Percentiles rank a stretch among this genome's conserved stretches.
Evolutionary conservation across 2,329 filamentous ascomycete species (phyloP).

Genomic region (Sarocladiaceae sp.): DNA sequence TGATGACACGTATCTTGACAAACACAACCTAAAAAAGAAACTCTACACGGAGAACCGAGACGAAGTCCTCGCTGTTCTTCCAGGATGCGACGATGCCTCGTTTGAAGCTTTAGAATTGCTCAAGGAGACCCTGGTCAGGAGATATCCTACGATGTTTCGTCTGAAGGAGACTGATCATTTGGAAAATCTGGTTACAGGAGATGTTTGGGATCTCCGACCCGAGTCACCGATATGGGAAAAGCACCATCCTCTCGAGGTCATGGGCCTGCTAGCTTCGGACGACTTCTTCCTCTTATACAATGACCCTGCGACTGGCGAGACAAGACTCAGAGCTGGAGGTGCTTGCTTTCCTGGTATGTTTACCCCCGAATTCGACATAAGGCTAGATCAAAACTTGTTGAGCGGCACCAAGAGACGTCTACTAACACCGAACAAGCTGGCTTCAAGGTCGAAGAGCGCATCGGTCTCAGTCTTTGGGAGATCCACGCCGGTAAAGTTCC

Average conservation of each 20-base stretch:
- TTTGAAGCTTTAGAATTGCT: neutral
- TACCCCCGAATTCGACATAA: neutral
- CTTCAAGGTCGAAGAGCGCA: conserved; percentile 2
- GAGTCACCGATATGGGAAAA: neutral
- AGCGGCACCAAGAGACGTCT: neutral
- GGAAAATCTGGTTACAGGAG: neutral
- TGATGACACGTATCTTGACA: neutral
- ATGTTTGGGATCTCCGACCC: neutral
- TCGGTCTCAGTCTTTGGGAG: conserved; percentile 7
- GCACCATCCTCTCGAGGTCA: conserved; percentile 1
- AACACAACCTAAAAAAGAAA: neutral
- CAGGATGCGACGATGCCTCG: neutral
- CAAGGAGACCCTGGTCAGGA: neutral
- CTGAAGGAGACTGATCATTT: neutral
- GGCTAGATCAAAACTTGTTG: too few relatives aligned
- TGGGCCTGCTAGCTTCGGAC: neutral
- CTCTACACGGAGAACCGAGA: neutral
- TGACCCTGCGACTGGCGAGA: neutral
- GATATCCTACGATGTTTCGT: neutral
- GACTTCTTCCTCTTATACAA: neutral
- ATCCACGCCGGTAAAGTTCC: conserved; percentile 10
- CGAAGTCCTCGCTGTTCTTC: neutral
- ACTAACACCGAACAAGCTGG: neutral
- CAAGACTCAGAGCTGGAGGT: neutral
- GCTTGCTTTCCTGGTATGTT: neutral